Evolutionary conservation across 2,329 filamentous ascomycete species (phyloP), one percentile per base, ranked within the genome.

Genomic region (Pseudogymnoascus sp.): DNA sequence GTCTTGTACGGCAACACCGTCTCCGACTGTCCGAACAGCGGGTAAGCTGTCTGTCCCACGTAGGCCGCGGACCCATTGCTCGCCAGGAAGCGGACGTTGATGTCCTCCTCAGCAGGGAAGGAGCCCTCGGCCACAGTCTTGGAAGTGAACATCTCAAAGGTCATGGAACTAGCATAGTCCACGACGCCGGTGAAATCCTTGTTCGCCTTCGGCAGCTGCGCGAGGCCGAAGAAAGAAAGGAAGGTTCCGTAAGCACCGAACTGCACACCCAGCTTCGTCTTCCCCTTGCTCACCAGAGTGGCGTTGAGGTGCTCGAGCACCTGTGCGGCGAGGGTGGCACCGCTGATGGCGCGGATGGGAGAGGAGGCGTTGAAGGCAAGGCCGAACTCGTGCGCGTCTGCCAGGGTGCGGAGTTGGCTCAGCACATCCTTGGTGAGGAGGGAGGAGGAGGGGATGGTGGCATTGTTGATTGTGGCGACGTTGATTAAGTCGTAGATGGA

Each of bases 141-240:
- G 67, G 80, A 79, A 62, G 83, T 84, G 62, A 86, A 78, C 21
- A 88, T 77, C 79, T 96, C 93, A 73, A 96, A 93, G 5, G 81
- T 81, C 83, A 96, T 91, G 67, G 86, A 86, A 2, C 87, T 88
- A 4, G 91, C 91, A 71, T 96, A 96, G 77, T 92, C 88, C n/a
- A 88, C 86, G 11, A 96, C 79, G 62, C 89, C 89, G 64, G 78
- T 86, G 78, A 96, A 96, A 73, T 89, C 78, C 1, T 76, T 68
- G 64, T 80, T 83, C 1, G 77, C 80, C 11, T 75, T 71, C 5
- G 78, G 76, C 63, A 87, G 78, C 65, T 80, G 73, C 5, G 83
- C 77, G 17, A 86, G 78, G 7, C 84, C 84, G 71, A 88, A 88
- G 76, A 87, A 87, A 63, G 83, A 80, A 71, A 84, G 78, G 75